Conservation (phyloP, 192 early-diverging fungal genomes). For the Backusella liffmaniae region DNA sequence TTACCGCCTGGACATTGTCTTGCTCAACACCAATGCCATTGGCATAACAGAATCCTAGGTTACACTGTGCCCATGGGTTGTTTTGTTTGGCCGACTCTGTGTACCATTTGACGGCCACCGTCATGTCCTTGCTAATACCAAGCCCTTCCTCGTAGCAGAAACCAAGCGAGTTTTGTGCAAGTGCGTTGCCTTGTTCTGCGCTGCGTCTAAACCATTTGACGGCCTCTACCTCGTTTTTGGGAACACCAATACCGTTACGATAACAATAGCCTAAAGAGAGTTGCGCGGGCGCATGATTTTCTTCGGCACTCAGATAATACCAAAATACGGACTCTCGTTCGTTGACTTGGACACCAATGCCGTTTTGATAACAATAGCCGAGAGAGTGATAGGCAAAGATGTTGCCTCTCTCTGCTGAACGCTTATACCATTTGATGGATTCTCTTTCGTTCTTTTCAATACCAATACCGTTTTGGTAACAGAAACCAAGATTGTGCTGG, state of each 20-base stretch:
- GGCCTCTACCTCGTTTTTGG: slow-evolving; percentile 46
- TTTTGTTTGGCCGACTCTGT: slow-evolving; percentile 33
- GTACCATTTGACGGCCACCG: slow-evolving; percentile 39
- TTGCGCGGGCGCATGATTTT: slow-evolving; percentile 73
- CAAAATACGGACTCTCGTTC: slow-evolving; percentile 54
- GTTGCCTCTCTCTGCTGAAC: slow-evolving; percentile 51
- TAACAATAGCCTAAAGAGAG: slow-evolving; percentile 69
- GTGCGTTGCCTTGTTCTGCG: slow-evolving; percentile 68
- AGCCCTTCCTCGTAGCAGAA: slow-evolving; percentile 80
- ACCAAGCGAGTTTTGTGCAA: slow-evolving; percentile 80
- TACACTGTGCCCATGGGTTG: slow-evolving; percentile 64
- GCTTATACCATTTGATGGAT: slow-evolving; percentile 63
- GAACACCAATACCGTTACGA: slow-evolving; percentile 56
- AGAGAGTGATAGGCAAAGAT: slow-evolving; percentile 53
- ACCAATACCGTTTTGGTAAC: slow-evolving; percentile 75
- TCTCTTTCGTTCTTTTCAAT: slow-evolving; percentile 61
- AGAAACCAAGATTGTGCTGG: slow-evolving; percentile 70
- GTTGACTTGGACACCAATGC: slow-evolving; percentile 55
- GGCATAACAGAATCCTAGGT: slow-evolving; percentile 77
- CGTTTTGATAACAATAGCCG: slow-evolving; percentile 60
- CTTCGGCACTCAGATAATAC: slow-evolving; percentile 61
- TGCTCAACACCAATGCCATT: slow-evolving; percentile 70
- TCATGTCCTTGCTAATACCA: slow-evolving; percentile 52
- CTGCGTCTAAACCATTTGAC: slow-evolving; percentile 61
- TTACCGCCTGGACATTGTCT: slow-evolving; percentile 52